Base-by-base conservation (phyloP, 192 early-diverging fungal genomes). In the Rhizophagus clarus region DNA sequence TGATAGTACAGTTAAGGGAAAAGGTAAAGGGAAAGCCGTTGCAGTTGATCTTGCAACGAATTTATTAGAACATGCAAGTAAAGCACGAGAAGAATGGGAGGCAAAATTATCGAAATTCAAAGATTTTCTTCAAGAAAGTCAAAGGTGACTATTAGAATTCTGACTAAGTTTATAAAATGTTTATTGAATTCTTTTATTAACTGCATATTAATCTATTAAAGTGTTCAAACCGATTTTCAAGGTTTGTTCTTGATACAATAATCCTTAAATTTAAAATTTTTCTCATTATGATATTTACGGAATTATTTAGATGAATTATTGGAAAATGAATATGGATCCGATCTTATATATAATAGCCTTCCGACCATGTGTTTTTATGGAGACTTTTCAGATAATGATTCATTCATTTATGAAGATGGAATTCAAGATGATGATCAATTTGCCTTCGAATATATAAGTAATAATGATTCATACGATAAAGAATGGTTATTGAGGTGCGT, bases 401-500 rank as follows among this genome's bases (percentile, higher is more conserved):
- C 60, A 42, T 37, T n/a, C 40, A 62, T 31, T 22, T 61, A 14
- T 42, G 11, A 29, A 12, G 76, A 77, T 28, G 26, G 34, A 22
- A 10, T 6, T 29, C 22, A 67, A 49, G 74, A 64, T 32, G 28
- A 20, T 22, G 31, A 37, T 26, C 42, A 45, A 45, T 45, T 12
- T 45, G 11, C 42, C 42, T 9, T 62, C 11, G 24, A 29, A 8
- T 40, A n/a, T 34, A 3, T n/a, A n/a, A 24, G 24, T n/a, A 24
- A 56, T 17, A 51, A 47, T 12, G 76, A 26, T 31, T 4, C 12
- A 2, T 78, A 31, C 74, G 88, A 88, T 67, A 84, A 84, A 14
- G 83, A 91, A 72, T 91, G 90, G 90, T 82, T 91, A 34, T 76
- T 91, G 61, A 49, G 80, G 84, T 87, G 76, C 60, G 81, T 70